Base-by-base conservation (phyloP, 139 green algal genomes). In the Chlorella sp. region DNA sequence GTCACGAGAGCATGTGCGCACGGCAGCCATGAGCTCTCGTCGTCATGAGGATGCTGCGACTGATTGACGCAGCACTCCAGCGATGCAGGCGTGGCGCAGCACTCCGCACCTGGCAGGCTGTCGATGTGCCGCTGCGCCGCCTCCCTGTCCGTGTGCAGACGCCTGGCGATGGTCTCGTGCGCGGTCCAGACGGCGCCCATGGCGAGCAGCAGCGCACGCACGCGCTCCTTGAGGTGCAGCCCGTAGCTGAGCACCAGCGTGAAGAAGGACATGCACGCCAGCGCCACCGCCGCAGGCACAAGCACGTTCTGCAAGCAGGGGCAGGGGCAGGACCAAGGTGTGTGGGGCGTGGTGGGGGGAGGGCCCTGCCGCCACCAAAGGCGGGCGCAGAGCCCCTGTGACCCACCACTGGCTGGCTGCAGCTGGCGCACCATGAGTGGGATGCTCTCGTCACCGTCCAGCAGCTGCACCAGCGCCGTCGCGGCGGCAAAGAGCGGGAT, bases 201-300 rank as follows among this genome's bases (percentile, higher is more conserved):
- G 14, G 74, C 50, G 23, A 83, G 50, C 70, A 85, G 72, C 33
- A 26, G 27, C 49, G 74, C 72, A 1, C 82, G 69, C 65, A 83
- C 31, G 34, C 27, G 26, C 76, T 87, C 82, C 70, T 85, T 85
- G 32, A 69, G 63, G 5, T 29, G 35, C 51, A 87, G 75, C 23
- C 74, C 82, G 24, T 27, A 49, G 3, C 26, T 50, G 17, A 85
- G 32, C 27, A 85, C 35, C 27, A 79, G 51, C 5, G 32, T 60
- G 2, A 50, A 49, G 2, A 66, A 3, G 76, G 74, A 82, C 76
- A 85, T 85, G 17, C 27, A 30, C 27, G 35, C 26, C 75, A 75
- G 85, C 60, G 68, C 77, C 49, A 74, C 36, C 33, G 72, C 61
- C 24, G 74, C 76, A 31, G 75, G 75, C 14, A 61, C 23, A 32